These are phyloP conservation scores for Chrysosporium keratinophilum DNA, from an alignment of 2,329 filamentous ascomycete species.

Conservation along the genomic window DNA sequence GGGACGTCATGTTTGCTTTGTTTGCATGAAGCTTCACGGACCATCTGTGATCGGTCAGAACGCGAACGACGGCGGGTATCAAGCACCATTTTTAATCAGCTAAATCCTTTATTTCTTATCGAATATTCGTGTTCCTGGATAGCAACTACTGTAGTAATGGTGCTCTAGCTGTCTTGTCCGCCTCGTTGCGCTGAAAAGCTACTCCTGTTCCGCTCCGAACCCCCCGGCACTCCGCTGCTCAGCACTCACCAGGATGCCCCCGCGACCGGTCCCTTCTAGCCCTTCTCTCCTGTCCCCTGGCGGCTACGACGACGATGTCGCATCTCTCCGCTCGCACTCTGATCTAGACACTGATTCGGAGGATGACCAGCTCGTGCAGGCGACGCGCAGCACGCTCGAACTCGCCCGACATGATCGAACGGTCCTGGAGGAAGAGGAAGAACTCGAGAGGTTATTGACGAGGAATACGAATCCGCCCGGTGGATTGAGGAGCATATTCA, in stretches of 20 bases:
- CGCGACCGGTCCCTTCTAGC: slow-evolving; percentile 19
- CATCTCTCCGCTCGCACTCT: slow-evolving; percentile 50
- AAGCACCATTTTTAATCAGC: neutral
- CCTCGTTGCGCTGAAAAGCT: neutral
- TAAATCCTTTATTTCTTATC: neutral
- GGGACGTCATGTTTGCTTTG: slow-evolving; percentile 3
- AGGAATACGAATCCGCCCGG: slow-evolving; percentile 25
- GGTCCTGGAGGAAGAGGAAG: slow-evolving; percentile 65
- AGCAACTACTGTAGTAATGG: neutral
- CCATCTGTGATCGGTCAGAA: neutral
- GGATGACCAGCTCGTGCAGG: slow-evolving; percentile 58
- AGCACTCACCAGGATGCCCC: slow-evolving; percentile 12
- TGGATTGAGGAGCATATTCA: slow-evolving; percentile 34
- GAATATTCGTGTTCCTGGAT: neutral
- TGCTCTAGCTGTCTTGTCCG: neutral
- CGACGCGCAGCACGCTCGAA: slow-evolving; percentile 58
- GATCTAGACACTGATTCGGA: slow-evolving; percentile 69
- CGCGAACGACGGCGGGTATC: neutral
- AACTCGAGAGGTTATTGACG: slow-evolving; percentile 39
- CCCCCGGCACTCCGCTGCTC: neutral
- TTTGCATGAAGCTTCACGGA: slow-evolving; percentile 4
- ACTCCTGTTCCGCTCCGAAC: neutral
- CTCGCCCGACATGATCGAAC: slow-evolving; percentile 58
- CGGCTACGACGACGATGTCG: slow-evolving; percentile 58
- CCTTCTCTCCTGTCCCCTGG: slow-evolving; percentile 51